These are phyloP conservation scores for Brassica balearica DNA, from an alignment of 441 rosid species.

Conservation along the genomic window DNA sequence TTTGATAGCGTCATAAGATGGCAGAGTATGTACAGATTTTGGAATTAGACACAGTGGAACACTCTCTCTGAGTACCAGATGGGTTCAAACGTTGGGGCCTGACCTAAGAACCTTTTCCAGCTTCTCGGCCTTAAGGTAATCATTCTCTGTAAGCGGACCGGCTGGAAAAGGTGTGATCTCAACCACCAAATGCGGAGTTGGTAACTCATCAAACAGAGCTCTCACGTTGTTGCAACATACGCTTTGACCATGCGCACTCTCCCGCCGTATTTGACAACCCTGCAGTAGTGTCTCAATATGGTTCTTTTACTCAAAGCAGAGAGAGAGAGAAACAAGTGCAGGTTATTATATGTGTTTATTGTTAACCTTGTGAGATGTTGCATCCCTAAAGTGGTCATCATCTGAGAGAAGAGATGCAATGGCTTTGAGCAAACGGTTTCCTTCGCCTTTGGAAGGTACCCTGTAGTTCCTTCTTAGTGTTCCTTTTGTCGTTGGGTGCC, in stretches of 20 bases:
- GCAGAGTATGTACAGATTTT: conserved; percentile 35
- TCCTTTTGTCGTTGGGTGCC: conserved; percentile 96
- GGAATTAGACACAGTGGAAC: conserved; percentile 12
- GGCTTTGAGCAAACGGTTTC: conserved; percentile 80
- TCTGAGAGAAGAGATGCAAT: conserved; percentile 84
- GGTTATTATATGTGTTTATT: neutral
- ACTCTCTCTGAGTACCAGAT: conserved; percentile 1
- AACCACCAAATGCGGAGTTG: conserved; percentile 82
- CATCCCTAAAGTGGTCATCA: conserved; percentile 91
- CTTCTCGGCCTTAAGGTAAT: conserved; percentile 90
- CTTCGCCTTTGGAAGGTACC: conserved; percentile 88
- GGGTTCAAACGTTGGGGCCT: conserved; percentile 66
- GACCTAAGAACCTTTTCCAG: conserved; percentile 83
- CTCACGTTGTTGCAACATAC: conserved; percentile 98
- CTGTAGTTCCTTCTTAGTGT: conserved; percentile 86
- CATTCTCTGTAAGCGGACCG: conserved; percentile 80
- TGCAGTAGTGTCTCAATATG: conserved; percentile 21
- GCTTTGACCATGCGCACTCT: conserved; percentile 95
- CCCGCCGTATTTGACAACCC: conserved; percentile 98
- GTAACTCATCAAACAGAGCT: conserved; percentile 95
- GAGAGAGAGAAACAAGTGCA: conserved; percentile 2
- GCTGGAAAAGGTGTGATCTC: conserved; percentile 95
- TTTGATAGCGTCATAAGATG: conserved; percentile 9
- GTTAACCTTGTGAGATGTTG: conserved; percentile 88
- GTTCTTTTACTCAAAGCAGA: neutral